Evolutionary conservation across 805 yeast genomes (phyloP).

Genomic region (Candida chauliodis): DNA sequence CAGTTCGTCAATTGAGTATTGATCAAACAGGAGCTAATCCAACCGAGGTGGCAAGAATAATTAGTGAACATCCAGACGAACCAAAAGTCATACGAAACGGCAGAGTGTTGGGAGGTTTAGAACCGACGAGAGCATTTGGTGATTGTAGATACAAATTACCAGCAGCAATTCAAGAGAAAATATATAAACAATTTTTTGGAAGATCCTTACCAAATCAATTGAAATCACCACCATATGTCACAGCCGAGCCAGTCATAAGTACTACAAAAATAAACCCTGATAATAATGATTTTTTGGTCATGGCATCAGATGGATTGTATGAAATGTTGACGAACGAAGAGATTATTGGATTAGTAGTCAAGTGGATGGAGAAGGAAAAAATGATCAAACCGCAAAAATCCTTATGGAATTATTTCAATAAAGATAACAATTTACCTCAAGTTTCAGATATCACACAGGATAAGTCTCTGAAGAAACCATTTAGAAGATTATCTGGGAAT

Average conservation of each 20-base stretch:
- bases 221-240: constrained; percentile 92
- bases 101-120: constrained; percentile 86
- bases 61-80: constrained; percentile 88
- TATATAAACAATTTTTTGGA: constrained; percentile 78
- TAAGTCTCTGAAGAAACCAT: constrained; percentile 67
- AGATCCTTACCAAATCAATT: constrained; percentile 69
- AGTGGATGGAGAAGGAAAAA: constrained; percentile 82
- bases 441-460: constrained; percentile 62
- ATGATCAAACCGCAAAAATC: constrained; percentile 51
- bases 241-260: constrained; percentile 92
- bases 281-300: constrained; percentile 78
- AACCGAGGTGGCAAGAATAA: constrained; percentile 78
- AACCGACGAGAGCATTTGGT: constrained; percentile 96
- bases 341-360: constrained; percentile 85
- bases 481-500: constrained; percentile 48
- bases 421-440: constrained; percentile 53
- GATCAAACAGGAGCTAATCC: constrained; percentile 95
- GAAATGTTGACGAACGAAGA: constrained; percentile 92
- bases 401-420: constrained; percentile 34
- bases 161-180: constrained; percentile 65
- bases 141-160: constrained; percentile 92
- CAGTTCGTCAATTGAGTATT: constrained; percentile 77
- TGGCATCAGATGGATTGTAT: constrained; percentile 93
- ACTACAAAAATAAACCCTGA: constrained; percentile 70
- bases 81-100: constrained; percentile 81